A percentile compares a stretch with the other conserved stretches of the same genome.
Evolutionary conservation across 192 early-diverging fungal species (phyloP).

Genomic region (Entomortierella parvispora): DNA sequence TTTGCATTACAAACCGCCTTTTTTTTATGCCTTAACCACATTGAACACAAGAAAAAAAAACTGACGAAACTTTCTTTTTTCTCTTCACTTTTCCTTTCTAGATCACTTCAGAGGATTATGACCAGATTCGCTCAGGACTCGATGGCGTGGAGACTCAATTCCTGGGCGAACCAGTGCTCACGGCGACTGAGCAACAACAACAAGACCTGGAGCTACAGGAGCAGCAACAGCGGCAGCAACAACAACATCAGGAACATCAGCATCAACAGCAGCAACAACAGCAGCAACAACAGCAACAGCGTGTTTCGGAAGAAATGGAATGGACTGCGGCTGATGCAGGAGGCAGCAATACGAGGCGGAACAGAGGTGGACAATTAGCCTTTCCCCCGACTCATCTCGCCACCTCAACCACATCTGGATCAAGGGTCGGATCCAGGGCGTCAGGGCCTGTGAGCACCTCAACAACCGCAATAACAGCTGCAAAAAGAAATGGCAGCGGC

Average conservation of each 20-base stretch:
- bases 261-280: not conserved
- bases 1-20: not conserved
- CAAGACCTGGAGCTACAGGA: not conserved
- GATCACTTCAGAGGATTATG: conserved; percentile 54
- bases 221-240: conserved; percentile 14
- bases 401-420: conserved; percentile 11
- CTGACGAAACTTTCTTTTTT: conserved; percentile 1
- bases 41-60: not conserved
- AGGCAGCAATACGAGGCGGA: conserved; percentile 2
- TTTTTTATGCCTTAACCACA: not conserved
- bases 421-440: conserved; percentile 1
- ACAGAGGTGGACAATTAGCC: conserved; percentile 31
- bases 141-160: conserved; percentile 51
- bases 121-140: conserved; percentile 48
- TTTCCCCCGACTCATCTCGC: conserved; percentile 38
- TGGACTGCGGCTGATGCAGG: too few species aligned
- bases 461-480: too few species aligned
- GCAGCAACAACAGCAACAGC: too few species aligned
- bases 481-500: too few species aligned
- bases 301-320: too few species aligned
- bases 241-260: conserved; percentile 1
- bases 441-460: too few species aligned
- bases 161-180: conserved; percentile 46
- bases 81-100: conserved; percentile 9
- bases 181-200: not conserved